Evolutionary conservation across 768 basidiomycete genomes (phyloP), one percentile per base, ranked within the genome.

Genomic region (Lyophyllum semitale): DNA sequence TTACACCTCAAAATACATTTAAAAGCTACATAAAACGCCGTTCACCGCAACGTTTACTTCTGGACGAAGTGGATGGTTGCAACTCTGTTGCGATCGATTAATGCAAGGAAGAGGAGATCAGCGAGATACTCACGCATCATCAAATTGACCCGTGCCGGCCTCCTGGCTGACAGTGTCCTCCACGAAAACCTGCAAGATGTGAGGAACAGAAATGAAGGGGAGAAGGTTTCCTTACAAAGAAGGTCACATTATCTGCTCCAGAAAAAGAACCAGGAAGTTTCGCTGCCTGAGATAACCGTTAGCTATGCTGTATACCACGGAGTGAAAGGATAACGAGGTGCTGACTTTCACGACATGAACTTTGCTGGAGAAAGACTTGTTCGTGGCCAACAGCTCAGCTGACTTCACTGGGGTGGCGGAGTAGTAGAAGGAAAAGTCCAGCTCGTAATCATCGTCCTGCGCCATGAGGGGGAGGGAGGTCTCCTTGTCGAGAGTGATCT

Each of bases 381-480:
- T 50, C 25, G 32, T 18, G 3, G 22, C 48, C 18, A 54, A 41
- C 23, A 43, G 26, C 27, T 55, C 43, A 27, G 48, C 54, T 26
- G 44, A 27, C 41, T 37, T 46, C 25, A 45, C 38, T 1, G 47
- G 17, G 4, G 37, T 23, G 12, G 48, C 32, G 15, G 58, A 59
- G 29, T 54, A 46, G 47, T 48, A 59, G 48, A 52, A 59, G 12
- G 38, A 37, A 23, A 54, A 59, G 13, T 50, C 58, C n/a, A 59
- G 27, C 2, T 35, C 17, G 29, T 52, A 43, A n/a, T 51, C 38
- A 29, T 58, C 43, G 18, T 45, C 33, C 41, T 58, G 50, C 8
- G 45, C 32, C n/a, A 45, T 22, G 18, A 58, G 32, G 2, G 56
- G 51, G 25, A 58, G 44, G 9, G 56, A 58, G 38, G 45, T 30